These are phyloP conservation scores for Chaetomium tenue DNA, from an alignment of 495 filamentous ascomycete genomes.

Conservation along the genomic window DNA sequence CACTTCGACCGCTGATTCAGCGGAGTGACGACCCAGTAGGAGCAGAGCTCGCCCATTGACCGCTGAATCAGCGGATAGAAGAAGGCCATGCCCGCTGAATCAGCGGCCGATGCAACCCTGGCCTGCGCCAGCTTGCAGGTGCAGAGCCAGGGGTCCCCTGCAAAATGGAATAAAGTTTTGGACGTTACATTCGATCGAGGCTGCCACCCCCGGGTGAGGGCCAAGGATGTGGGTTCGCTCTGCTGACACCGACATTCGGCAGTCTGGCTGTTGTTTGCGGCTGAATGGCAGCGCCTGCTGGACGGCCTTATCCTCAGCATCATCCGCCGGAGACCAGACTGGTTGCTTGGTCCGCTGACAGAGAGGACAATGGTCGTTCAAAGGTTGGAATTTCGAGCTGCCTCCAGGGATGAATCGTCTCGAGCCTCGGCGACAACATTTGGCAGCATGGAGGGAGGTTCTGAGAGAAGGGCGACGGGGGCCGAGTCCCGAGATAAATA, in stretches of 20 bases:
- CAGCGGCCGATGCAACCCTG: neutral
- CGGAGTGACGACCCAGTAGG: neutral
- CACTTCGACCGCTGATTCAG: conserved; percentile 12
- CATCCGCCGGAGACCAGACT: neutral
- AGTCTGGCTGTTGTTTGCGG: neutral
- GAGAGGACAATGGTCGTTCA: neutral
- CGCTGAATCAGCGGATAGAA: conserved; percentile 9
- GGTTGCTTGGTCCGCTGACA: neutral
- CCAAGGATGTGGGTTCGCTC: neutral
- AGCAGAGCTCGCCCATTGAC: neutral
- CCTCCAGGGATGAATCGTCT: neutral
- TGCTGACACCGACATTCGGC: neutral
- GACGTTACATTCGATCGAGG: neutral
- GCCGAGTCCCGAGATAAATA: neutral
- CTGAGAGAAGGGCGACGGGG: neutral
- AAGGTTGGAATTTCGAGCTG: neutral
- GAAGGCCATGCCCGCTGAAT: neutral
- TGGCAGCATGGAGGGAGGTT: neutral
- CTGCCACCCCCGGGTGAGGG: neutral
- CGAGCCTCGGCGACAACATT: neutral
- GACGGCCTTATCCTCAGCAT: neutral
- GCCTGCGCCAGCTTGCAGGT: neutral
- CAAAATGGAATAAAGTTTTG: conserved; percentile 2
- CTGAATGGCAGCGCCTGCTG: neutral
- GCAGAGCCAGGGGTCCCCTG: neutral